These are phyloP conservation scores for Lathyrus sativus DNA, from an alignment of 306 rosid genomes.

Conservation along the genomic window DNA sequence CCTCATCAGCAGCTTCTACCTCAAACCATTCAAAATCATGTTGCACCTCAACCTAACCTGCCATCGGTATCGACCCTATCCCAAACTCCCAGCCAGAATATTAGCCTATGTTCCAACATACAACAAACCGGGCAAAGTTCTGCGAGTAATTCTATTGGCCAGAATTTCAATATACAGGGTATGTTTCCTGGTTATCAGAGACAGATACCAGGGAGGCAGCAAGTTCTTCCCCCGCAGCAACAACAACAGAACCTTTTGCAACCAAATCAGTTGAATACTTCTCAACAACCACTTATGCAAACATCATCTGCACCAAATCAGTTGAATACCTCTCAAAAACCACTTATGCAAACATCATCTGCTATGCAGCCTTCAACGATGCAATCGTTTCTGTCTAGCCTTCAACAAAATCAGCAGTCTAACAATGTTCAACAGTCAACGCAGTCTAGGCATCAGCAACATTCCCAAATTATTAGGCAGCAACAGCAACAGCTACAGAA, in stretches of 20 bases:
- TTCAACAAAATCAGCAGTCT: constrained; percentile 75
- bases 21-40: constrained; percentile 69
- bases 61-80: constrained; percentile 61
- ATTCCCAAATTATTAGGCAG: constrained; percentile 75
- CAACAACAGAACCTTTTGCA: constrained; percentile 67
- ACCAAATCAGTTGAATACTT: constrained; percentile 53
- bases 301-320: constrained; percentile 45
- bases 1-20: constrained; percentile 67
- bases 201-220: constrained; percentile 78
- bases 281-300: too few relatives aligned
- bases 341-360: constrained; percentile 40
- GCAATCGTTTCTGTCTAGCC: constrained; percentile 56
- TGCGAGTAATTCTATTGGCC: constrained; percentile 64
- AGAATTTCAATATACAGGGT: constrained; percentile 58
- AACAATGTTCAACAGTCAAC: constrained; percentile 65
- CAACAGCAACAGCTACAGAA: constrained; percentile 58
- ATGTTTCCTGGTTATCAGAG: constrained; percentile 73
- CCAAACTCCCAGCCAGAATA: constrained; percentile 61
- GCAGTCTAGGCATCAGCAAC: constrained; percentile 78
- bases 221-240: constrained; percentile 61
- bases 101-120: constrained; percentile 61
- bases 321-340: constrained; percentile 79
- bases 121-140: constrained; percentile 68
- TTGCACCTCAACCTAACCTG: constrained; percentile 46
- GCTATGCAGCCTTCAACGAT: constrained; percentile 52